Evolutionary conservation across 2,329 filamentous ascomycete genomes (phyloP).

Genomic region (Colletotrichum sp.): DNA sequence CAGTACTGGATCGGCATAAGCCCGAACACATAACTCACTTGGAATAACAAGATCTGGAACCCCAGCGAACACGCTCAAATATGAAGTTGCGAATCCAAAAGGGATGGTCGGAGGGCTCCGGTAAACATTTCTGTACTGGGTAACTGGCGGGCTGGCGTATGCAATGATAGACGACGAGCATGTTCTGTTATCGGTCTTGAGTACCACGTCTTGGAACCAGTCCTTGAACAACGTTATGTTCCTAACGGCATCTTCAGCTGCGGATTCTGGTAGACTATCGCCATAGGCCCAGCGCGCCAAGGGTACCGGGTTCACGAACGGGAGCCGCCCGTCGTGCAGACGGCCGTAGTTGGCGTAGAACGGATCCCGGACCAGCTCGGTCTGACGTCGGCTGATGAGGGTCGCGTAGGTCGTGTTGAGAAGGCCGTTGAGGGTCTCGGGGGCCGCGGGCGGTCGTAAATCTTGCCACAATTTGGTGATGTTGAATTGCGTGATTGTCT

Average conservation of each 20-base stretch:
- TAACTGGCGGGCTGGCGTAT: background rate
- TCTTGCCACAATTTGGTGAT: conserved; percentile 27
- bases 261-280: background rate
- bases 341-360: conserved; percentile 41
- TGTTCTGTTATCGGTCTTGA: conserved; percentile 30
- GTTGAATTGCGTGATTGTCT: conserved; percentile 22
- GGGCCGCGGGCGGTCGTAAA: conserved; percentile 10
- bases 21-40: conserved; percentile 43
- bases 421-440: conserved; percentile 22
- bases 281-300: background rate
- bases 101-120: conserved; percentile 21
- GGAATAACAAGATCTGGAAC: conserved; percentile 30
- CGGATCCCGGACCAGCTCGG: conserved; percentile 34
- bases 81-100: conserved; percentile 38
- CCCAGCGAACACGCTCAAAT: background rate
- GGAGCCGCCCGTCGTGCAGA: background rate
- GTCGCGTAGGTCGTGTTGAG: conserved; percentile 37
- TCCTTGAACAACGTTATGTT: conserved; percentile 55
- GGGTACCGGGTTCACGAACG: background rate
- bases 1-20: conserved; percentile 30
- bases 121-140: background rate
- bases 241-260: conserved; percentile 41
- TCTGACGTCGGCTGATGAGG: conserved; percentile 40
- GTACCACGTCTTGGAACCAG: conserved; percentile 50
- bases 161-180: conserved; percentile 14